phyloP scores from a whole-genome alignment of 176 grass and related monocot genomes.

The Melocanna baccifera region DNA sequence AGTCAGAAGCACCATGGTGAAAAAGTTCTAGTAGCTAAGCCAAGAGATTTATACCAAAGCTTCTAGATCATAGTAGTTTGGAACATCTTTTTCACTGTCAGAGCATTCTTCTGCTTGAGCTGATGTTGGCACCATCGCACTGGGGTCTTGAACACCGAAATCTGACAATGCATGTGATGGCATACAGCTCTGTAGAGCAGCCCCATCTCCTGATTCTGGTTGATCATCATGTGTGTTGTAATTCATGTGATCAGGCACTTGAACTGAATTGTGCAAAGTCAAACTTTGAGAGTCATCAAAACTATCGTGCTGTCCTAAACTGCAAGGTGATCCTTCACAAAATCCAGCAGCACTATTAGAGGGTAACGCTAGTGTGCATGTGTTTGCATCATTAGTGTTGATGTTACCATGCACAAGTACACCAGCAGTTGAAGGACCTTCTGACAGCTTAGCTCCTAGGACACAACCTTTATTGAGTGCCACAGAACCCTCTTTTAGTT shows the following conservation, averaged over 20 bases:
- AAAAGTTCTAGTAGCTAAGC: conserved; percentile 1
- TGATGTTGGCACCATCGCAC: conserved; percentile 26
- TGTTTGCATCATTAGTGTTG: conserved; percentile 33
- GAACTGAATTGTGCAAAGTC: conserved; percentile 35
- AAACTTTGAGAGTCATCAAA: conserved; percentile 38
- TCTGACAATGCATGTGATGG: conserved; percentile 31
- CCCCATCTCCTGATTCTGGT: conserved; percentile 40
- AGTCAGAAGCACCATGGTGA: conserved; percentile 6
- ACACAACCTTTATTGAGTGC: conserved; percentile 30
- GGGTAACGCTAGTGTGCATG: conserved; percentile 40
- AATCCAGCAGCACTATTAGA: conserved; percentile 32
- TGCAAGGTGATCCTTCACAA: conserved; percentile 42
- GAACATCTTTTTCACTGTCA: conserved; percentile 56
- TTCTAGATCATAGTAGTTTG: conserved; percentile 66
- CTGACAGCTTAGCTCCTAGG: conserved; percentile 34
- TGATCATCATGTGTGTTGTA: conserved; percentile 25
- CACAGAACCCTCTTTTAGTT: conserved; percentile 39
- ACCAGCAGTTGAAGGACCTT: conserved; percentile 37
- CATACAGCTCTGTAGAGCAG: conserved; percentile 34
- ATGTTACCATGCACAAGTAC: conserved; percentile 11
- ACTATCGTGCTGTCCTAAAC: conserved; percentile 34
- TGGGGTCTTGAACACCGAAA: conserved; percentile 42
- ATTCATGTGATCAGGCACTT: conserved; percentile 42
- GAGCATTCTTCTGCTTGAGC: conserved; percentile 50
- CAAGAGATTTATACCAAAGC: conserved; percentile 55